Conservation (phyloP, 495 filamentous ascomycete genomes). For the Wilcoxina mikolae region DNA sequence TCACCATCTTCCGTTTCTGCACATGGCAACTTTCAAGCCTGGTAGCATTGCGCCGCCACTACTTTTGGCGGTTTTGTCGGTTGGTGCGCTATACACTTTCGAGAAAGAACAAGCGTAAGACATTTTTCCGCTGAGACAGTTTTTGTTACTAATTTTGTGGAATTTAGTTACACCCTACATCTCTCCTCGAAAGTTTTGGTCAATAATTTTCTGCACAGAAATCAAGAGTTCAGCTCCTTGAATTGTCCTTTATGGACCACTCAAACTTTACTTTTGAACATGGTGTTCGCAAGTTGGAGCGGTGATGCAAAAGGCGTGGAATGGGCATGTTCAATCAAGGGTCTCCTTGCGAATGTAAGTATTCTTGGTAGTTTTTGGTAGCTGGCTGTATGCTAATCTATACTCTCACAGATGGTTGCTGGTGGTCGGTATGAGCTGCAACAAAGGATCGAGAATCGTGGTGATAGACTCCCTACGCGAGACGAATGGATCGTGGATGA, state of each 20-base stretch:
- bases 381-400: conserved; percentile 11
- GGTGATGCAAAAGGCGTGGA: conserved; percentile 94
- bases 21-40: conserved; percentile 80
- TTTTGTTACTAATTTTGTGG: background rate
- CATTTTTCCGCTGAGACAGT: background rate
- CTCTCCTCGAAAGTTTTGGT: conserved; percentile 93
- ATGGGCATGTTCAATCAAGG: conserved; percentile 98
- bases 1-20: conserved; percentile 90
- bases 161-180: conserved; percentile 62
- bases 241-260: conserved; percentile 97
- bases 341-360: conserved; percentile 69
- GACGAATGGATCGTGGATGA: conserved; percentile 96
- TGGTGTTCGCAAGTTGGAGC: conserved; percentile 99
- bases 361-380: background rate
- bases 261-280: conserved; percentile 90
- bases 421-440: conserved; percentile 94
- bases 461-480: conserved; percentile 57
- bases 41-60: conserved; percentile 62
- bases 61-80: conserved; percentile 81
- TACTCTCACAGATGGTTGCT: conserved; percentile 66
- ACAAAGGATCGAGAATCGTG: conserved; percentile 75
- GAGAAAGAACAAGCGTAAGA: conserved; percentile 75
- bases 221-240: conserved; percentile 96
- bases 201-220: conserved; percentile 92
- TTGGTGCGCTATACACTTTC: conserved; percentile 91